A percentile compares a stretch with the other conserved stretches of the same genome.
Conservation (phyloP, 2,329 filamentous ascomycete species). For the Acarospora socialis region DNA sequence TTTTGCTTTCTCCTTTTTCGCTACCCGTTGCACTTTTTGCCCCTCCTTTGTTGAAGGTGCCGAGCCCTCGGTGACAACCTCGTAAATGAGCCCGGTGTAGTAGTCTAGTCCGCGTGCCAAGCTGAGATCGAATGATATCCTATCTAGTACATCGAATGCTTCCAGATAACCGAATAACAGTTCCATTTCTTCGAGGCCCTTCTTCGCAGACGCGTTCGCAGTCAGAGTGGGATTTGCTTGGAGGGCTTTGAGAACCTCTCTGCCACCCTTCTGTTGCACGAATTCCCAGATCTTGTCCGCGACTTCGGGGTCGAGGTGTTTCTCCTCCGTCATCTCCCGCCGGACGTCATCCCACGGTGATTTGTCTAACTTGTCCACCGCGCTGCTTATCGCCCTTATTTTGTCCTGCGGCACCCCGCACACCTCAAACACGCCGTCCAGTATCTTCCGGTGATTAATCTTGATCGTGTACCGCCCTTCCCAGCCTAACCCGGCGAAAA, state of each 20-base stretch:
- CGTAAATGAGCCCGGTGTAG: constrained; percentile 82
- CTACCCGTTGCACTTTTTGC: constrained; percentile 32
- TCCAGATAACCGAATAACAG: constrained; percentile 72
- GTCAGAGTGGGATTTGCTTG: constrained; percentile 52
- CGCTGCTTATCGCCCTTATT: constrained; percentile 77
- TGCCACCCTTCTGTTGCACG: constrained; percentile 61
- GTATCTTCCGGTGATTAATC: constrained; percentile 85
- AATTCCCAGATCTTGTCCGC: constrained; percentile 81
- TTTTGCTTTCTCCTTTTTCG: constrained; percentile 39
- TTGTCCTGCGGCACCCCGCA: constrained; percentile 79
- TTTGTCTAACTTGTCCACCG: constrained; percentile 94
- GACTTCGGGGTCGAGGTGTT: constrained; percentile 60
- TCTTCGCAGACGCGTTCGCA: constrained; percentile 60
- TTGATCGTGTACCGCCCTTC: constrained; percentile 65
- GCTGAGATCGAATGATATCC: constrained; percentile 77
- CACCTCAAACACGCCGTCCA: constrained; percentile 84
- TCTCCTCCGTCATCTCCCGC: constrained; percentile 86
- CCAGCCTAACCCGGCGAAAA: constrained; percentile 72
- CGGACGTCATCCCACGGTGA: constrained; percentile 77
- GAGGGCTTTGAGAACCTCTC: constrained; percentile 58
- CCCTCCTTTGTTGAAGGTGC: constrained; percentile 31
- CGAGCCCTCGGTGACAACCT: constrained; percentile 71
- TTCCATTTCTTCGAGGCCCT: constrained; percentile 67
- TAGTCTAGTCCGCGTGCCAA: constrained; percentile 86
- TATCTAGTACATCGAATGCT: constrained; percentile 55